phyloP scores from a whole-genome alignment of 2,329 filamentous ascomycete genomes.

The Paecilomyces formosus region DNA sequence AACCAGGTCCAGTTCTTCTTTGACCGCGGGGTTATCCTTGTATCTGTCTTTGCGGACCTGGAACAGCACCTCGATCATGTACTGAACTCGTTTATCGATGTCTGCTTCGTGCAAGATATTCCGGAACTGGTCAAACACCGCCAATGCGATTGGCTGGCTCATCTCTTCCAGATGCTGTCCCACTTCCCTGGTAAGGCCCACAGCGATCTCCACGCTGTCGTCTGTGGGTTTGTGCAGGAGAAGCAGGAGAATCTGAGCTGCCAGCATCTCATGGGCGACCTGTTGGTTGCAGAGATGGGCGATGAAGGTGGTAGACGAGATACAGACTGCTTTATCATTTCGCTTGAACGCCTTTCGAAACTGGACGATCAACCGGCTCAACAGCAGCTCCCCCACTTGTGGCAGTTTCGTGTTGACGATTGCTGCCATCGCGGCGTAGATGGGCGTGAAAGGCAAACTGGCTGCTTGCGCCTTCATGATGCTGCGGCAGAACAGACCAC shows the following conservation, averaged over 20 bases:
- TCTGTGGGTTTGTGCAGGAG: conserved; percentile 92
- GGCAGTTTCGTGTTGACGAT: conserved; percentile 98
- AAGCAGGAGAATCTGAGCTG: conserved; percentile 85
- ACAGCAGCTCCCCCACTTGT: conserved; percentile 82
- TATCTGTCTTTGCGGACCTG: conserved; percentile 94
- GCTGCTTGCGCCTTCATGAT: conserved; percentile 99
- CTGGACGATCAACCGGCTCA: conserved; percentile 78
- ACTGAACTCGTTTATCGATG: conserved; percentile 97
- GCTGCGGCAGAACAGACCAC: conserved; percentile 87
- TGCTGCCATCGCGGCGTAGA: conserved; percentile 90
- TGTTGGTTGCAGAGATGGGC: conserved; percentile 95
- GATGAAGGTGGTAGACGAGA: conserved; percentile 88
- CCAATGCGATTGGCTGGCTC: conserved; percentile 78
- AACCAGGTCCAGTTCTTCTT: conserved; percentile 87
- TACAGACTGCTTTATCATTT: conserved; percentile 93
- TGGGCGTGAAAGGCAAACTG: conserved; percentile 89
- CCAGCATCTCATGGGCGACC: conserved; percentile 87
- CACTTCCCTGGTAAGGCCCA: conserved; percentile 85
- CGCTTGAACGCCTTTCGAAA: conserved; percentile 93
- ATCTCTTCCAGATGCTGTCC: conserved; percentile 94
- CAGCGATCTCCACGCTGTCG: conserved; percentile 95
- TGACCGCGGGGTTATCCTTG: conserved; percentile 86
- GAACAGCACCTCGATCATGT: conserved; percentile 97
- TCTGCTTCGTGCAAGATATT: conserved; percentile 93
- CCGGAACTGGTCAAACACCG: conserved; percentile 92